Percentiles rank a stretch among this genome's conserved stretches.
Evolutionary conservation across 306 rosid species (phyloP).

Genomic region (Argentina anserina): DNA sequence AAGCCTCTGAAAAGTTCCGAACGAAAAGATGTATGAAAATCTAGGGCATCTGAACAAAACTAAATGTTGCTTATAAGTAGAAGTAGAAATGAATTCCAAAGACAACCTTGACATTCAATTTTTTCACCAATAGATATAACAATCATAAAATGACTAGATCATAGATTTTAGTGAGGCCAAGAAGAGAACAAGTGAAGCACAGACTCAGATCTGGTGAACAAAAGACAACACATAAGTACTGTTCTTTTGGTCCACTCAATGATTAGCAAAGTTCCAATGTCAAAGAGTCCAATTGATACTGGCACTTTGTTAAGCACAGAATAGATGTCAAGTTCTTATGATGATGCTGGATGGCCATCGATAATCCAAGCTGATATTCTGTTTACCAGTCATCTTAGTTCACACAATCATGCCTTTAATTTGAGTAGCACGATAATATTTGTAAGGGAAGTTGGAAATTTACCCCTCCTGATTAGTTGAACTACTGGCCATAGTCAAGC

Average conservation of each 20-base stretch:
- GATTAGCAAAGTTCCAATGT: not conserved
- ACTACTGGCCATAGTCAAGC: slow-evolving; percentile 69
- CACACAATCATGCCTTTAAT: not conserved
- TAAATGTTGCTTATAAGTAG: not conserved
- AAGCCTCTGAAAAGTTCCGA: slow-evolving; percentile 48
- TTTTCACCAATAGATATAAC: not conserved
- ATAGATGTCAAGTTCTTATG: not conserved
- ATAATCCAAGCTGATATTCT: not conserved
- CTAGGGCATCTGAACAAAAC: slow-evolving; percentile 16
- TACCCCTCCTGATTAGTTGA: slow-evolving; percentile 72
- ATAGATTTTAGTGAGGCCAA: not conserved
- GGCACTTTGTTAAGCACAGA: not conserved
- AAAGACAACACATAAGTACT: not conserved
- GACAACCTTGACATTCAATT: not conserved
- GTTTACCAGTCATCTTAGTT: not conserved
- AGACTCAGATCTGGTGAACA: not conserved
- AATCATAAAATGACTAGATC: not conserved
- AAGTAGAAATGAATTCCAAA: not conserved
- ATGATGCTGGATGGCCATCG: not conserved
- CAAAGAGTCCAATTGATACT: not conserved
- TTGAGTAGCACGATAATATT: slow-evolving; percentile 12
- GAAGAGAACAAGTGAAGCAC: not conserved
- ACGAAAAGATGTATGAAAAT: not conserved
- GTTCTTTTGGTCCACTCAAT: not conserved
- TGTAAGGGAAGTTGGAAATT: slow-evolving; percentile 6